Base-by-base conservation (phyloP, 1,139 yeast genomes). In the Hyphopichia pseudoburtonii region DNA sequence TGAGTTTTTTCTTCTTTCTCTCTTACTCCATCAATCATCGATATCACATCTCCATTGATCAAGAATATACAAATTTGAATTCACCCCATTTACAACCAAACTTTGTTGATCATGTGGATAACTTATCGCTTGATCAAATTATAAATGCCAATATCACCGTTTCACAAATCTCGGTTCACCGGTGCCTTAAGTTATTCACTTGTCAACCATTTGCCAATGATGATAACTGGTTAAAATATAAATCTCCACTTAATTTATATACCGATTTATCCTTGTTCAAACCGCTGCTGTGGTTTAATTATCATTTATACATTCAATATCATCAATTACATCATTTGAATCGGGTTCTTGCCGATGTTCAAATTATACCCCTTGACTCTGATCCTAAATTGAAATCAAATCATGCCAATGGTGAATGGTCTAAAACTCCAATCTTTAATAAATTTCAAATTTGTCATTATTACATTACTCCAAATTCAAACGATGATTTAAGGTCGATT, bases 271-370 rank as follows among this genome's bases (percentile, higher is more conserved):
- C 30, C 27, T n/a, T 17, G 11, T 28, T 15, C n/a, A 10, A 17
- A 10, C 18, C 15, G 17, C 6, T 11, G n/a, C 14, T 43, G 28
- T n/a, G 32, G 35, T 41, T 36, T 24, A 44, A 48, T 34, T 46
- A 51, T 38, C 51, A 46, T 39, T 26, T 54, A 11, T 37, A 44
- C 23, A 34, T 46, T 12, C 45, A 45, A 30, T 38, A 43, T 17
- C 42, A 38, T 12, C 40, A 42, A 5, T 21, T 44, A 9, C 41
- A 38, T 8, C 39, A 36, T 14, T 41, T 51, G n/a, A 35, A 47
- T 6, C 38, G 39, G 16, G 38, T 48, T 3, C 45, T 54, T 17
- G 32, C 41, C 11, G 57, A 52, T 29, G 15, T 52, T 10, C 34
- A 17, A 24, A 17, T 31, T 8, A 19, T 28, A 27, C n/a, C 29